Percentiles rank a stretch among this genome's conserved stretches.
Conservation (phyloP, 768 basidiomycete genomes). For the Asterophora parasitica region DNA sequence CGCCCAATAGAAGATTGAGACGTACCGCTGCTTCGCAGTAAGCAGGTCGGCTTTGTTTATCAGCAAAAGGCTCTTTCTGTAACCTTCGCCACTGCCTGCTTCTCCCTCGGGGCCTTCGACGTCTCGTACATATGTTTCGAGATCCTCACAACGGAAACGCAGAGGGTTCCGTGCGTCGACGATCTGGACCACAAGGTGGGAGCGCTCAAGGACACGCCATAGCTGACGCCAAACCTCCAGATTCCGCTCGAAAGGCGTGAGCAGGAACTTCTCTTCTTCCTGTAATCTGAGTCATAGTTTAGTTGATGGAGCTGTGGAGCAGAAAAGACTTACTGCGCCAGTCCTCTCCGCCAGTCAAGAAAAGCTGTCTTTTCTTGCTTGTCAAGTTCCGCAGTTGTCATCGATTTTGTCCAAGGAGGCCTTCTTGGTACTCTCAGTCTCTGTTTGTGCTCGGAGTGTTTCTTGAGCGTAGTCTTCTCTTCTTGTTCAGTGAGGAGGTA, state of each 20-base stretch:
- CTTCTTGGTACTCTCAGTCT: slow-evolving; percentile 84
- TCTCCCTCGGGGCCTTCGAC: slow-evolving; percentile 82
- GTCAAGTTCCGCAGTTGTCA: slow-evolving; percentile 77
- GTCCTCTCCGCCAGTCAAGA: slow-evolving; percentile 85
- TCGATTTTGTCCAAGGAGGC: slow-evolving; percentile 83
- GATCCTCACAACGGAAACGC: slow-evolving; percentile 86
- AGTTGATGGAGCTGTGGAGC: background rate
- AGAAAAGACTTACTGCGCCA: slow-evolving; percentile 71
- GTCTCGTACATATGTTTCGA: slow-evolving; percentile 81
- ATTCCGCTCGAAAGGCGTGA: slow-evolving; percentile 96
- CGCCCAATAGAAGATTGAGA: background rate
- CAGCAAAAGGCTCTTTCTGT: slow-evolving; percentile 72
- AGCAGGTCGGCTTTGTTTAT: slow-evolving; percentile 96
- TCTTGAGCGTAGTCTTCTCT: slow-evolving; percentile 67
- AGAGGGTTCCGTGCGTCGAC: slow-evolving; percentile 95
- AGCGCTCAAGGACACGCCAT: slow-evolving; percentile 95
- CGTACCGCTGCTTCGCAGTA: slow-evolving; percentile 78
- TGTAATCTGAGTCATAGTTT: slow-evolving; percentile 57
- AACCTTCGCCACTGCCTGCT: slow-evolving; percentile 66
- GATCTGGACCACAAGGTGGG: slow-evolving; percentile 92
- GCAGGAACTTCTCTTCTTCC: slow-evolving; percentile 79
- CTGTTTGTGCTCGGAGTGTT: slow-evolving; percentile 68
- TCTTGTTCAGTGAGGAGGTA: slow-evolving; percentile 81
- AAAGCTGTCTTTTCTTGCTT: slow-evolving; percentile 87
- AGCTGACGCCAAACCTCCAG: slow-evolving; percentile 98